Conservation (phyloP, 495 filamentous ascomycete genomes). For the Penicillium tannophilum region DNA sequence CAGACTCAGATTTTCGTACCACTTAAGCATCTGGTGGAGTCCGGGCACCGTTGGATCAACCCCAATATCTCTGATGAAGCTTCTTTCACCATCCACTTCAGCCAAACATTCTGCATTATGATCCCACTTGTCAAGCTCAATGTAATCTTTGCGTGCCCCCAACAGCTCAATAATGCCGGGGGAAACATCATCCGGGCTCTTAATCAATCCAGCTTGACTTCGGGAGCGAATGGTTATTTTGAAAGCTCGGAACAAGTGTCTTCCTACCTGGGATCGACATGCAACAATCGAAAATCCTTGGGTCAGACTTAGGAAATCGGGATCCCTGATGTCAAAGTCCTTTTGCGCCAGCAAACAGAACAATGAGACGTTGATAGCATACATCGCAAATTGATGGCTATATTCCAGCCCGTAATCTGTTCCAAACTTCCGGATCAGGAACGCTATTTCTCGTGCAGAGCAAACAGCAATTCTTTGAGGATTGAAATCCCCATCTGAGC, state of each 20-base stretch:
- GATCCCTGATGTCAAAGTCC: constrained; percentile 29
- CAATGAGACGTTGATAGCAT: constrained; percentile 34
- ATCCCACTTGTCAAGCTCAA: constrained; percentile 16
- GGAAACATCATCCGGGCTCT: no score
- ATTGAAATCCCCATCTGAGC: no score
- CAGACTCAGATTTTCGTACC: no score
- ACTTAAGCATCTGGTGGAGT: no score
- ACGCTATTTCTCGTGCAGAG: no score
- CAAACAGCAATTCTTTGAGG: no score
- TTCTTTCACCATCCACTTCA: constrained; percentile 7
- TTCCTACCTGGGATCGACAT: constrained; percentile 30
- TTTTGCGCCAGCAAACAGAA: constrained; percentile 32
- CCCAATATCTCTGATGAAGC: constrained; percentile 10
- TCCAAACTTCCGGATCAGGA: constrained; percentile 13
- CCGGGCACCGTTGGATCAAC: background rate
- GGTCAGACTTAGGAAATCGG: constrained; percentile 31
- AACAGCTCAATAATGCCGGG: constrained; percentile 23
- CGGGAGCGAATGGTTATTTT: constrained; percentile 19
- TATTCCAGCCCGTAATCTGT: constrained; percentile 31
- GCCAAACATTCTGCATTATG: constrained; percentile 14
- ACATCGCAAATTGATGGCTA: constrained; percentile 36
- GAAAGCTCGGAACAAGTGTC: constrained; percentile 30
- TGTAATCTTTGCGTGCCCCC: background rate
- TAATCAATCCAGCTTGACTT: no score
- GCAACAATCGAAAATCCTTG: constrained; percentile 29